Evolutionary conservation across 1,139 yeast species (phyloP), one percentile per base, ranked within the genome.

Genomic region (Zygoascus hellenicus): DNA sequence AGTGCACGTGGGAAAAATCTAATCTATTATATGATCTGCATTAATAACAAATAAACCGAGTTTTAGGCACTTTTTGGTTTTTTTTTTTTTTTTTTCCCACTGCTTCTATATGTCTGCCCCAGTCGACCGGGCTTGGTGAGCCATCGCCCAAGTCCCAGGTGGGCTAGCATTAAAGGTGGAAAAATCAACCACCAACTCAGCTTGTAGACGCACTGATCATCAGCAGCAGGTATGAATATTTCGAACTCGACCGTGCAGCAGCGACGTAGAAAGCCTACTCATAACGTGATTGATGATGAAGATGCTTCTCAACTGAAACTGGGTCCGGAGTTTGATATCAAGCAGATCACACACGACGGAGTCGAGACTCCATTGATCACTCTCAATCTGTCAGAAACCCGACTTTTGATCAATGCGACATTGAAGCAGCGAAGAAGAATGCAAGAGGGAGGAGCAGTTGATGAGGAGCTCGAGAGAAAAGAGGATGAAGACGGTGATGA

Each of bases 241-340:
- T 85, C 96, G 48, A 87, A 95, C 42, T 85, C 95, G 51, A 86
- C 96, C 9, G 77, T 88, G 47, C 92, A 90, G 35, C 88, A 85
- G 45, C 78, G 89, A 64, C 77, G 89, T 65, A 76, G 89, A 62
- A 81, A 86, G 56, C 83, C 83, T 40, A 90, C 84, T 48, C 81
- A 77, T 54, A 63, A 62, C 46, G 59, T 59, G 39, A 57, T 57
- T 40, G 81, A 76, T 54, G 97, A 90, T 60, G 97, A 92, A 63
- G 94, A 92, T 61, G 92, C 97, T 0, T 81, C 96, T 0, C 76
- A 78, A 46, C 74, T 92, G 58, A 85, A 85, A 61, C 75, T 92
- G 48, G 98, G 98, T 4, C 92, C 95, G 26, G 97, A 92, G 69
- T 92, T 92, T 63, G 94, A 83, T 59, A 68, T 83, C 49, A 77